These are phyloP conservation scores for Verticillium nubilum DNA, from an alignment of 2,329 filamentous ascomycete species.

Conservation along the genomic window DNA sequence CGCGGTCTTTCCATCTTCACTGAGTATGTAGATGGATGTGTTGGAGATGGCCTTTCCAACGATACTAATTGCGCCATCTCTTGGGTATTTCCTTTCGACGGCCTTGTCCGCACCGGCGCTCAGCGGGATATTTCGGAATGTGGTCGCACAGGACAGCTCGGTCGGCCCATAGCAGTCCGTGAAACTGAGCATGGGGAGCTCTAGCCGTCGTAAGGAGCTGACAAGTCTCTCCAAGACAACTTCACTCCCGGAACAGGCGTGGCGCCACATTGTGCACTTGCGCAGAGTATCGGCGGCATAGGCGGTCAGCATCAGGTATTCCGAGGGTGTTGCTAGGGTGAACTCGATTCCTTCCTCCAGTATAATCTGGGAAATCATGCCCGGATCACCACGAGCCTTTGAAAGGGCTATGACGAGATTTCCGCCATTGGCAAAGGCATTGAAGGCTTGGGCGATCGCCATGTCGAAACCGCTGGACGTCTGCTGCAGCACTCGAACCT, in stretches of 20 bases:
- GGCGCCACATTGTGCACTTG: conserved; percentile 12
- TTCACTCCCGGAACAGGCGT: conserved; percentile 3
- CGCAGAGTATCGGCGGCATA: conserved; percentile 10
- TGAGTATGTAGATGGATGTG: conserved; percentile 28
- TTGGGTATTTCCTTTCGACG: not conserved
- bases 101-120: not conserved
- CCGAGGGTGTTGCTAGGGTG: conserved; percentile 33
- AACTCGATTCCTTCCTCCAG: conserved; percentile 24
- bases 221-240: not conserved
- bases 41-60: conserved; percentile 14
- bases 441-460: conserved; percentile 30
- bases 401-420: conserved; percentile 26
- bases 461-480: conserved; percentile 35
- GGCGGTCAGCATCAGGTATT: conserved; percentile 26
- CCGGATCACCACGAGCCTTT: conserved; percentile 24
- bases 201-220: conserved; percentile 5
- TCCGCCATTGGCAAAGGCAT: conserved; percentile 28
- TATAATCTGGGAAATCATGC: conserved; percentile 29
- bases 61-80: conserved; percentile 9
- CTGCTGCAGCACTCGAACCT: conserved; percentile 26
- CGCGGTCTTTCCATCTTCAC: conserved; percentile 32
- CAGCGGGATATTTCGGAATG: not conserved
- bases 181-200: conserved; percentile 2
- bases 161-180: conserved; percentile 25
- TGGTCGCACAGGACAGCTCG: conserved; percentile 11